Conservation (phyloP, 1,284 basidiomycete genomes). For the Tranzscheliella williamsii region DNA sequence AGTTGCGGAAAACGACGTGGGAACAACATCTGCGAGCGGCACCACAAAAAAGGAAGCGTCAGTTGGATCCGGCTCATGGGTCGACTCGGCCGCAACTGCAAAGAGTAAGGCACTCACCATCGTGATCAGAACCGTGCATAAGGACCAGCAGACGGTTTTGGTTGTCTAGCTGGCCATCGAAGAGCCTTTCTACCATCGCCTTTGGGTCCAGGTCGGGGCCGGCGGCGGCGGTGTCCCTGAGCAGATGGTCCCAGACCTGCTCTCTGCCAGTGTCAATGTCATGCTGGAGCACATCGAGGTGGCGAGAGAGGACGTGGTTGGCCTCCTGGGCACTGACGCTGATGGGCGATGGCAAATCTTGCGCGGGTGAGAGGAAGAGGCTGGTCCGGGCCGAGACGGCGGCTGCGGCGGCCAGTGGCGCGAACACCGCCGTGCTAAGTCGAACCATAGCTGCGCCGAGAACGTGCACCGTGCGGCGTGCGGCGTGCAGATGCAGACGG, state of each 20-base stretch:
- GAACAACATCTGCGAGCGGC: constrained; percentile 20
- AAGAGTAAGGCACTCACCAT: too few relatives aligned
- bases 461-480: too few relatives aligned
- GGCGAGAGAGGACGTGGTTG: constrained; percentile 27
- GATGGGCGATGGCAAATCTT: constrained; percentile 13
- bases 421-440: constrained; percentile 4
- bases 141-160: constrained; percentile 35
- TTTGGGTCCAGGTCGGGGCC: constrained; percentile 14
- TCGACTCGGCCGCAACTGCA: too few relatives aligned
- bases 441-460: constrained; percentile 19
- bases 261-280: not conserved
- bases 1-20: constrained; percentile 15
- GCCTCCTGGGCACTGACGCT: constrained; percentile 24
- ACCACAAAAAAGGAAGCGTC: not conserved
- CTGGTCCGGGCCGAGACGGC: constrained; percentile 20
- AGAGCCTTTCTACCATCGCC: constrained; percentile 25
- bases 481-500: too few relatives aligned
- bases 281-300: constrained; percentile 9
- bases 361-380: constrained; percentile 31
- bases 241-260: constrained; percentile 24
- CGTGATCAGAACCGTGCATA: constrained; percentile 27
- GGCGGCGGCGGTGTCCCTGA: constrained; percentile 1
- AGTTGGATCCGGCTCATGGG: too few relatives aligned
- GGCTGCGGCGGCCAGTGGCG: constrained; percentile 10
- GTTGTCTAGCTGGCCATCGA: constrained; percentile 22